Evolutionary conservation across 306 rosid species (phyloP).

Genomic region (Gastrolobium bilobum): DNA sequence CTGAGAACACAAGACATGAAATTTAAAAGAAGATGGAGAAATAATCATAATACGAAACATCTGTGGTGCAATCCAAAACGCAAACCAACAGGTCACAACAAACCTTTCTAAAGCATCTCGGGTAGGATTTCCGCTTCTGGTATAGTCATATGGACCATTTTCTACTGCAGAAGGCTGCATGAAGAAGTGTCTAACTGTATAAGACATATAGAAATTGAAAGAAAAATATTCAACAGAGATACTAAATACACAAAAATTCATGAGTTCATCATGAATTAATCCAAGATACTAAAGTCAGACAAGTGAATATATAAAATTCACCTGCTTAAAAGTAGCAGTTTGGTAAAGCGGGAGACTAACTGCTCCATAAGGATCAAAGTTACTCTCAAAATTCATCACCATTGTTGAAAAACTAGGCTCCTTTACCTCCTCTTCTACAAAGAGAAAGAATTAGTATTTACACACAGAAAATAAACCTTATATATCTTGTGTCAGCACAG

Average conservation of each 20-base stretch:
- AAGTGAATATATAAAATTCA: slow-evolving; percentile 19
- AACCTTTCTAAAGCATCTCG: slow-evolving; percentile 90
- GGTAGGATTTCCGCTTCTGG: slow-evolving; percentile 97
- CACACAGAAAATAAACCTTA: slow-evolving; percentile 30
- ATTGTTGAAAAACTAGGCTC: slow-evolving; percentile 80
- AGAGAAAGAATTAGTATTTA: slow-evolving; percentile 38
- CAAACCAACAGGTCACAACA: slow-evolving; percentile 36
- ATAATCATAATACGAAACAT: slow-evolving; percentile 39
- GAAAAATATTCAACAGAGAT: slow-evolving; percentile 13
- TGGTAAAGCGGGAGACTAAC: slow-evolving; percentile 86
- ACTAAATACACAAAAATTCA: slow-evolving; percentile 21
- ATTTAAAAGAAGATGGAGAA: slow-evolving; percentile 38
- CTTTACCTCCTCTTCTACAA: slow-evolving; percentile 61
- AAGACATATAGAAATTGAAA: slow-evolving; percentile 21
- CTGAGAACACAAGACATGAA: slow-evolving; percentile 57
- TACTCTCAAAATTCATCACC: slow-evolving; percentile 79
- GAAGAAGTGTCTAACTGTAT: slow-evolving; percentile 14
- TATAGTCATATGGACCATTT: slow-evolving; percentile 92
- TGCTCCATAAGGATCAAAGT: slow-evolving; percentile 85
- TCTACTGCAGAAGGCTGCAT: slow-evolving; percentile 87
- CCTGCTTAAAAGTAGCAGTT: slow-evolving; percentile 98
- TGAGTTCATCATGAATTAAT: not conserved
- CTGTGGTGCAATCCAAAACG: slow-evolving; percentile 21
- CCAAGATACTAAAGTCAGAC: slow-evolving; percentile 28
- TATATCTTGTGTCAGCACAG: not conserved